These are phyloP conservation scores for Trichoderma sp. DNA, from an alignment of 2,329 filamentous ascomycete genomes.

Conservation along the genomic window DNA sequence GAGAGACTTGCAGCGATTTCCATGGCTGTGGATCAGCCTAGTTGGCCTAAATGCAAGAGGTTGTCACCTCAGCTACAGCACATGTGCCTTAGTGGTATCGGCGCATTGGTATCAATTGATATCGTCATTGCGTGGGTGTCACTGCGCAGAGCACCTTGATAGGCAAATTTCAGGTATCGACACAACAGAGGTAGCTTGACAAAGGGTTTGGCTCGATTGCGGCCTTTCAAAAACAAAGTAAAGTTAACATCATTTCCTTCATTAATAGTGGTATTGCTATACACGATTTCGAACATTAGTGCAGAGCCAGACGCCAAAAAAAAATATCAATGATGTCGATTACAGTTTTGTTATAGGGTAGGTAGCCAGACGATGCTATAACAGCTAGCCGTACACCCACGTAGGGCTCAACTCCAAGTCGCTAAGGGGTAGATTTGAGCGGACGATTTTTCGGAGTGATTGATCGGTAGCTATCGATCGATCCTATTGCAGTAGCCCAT, in stretches of 20 bases:
- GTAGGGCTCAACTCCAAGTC: background rate
- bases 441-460: conserved; percentile 1
- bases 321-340: background rate
- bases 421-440: background rate
- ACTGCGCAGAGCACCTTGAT: conserved; percentile 1
- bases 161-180: background rate
- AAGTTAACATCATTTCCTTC: background rate
- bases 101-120: background rate
- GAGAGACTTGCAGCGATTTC: conserved; percentile 9
- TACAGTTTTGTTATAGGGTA: background rate
- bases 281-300: background rate
- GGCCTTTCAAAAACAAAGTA: background rate
- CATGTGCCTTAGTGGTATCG: background rate
- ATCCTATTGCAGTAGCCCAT: conserved; percentile 9
- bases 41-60: background rate
- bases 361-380: background rate
- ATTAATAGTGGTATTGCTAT: background rate
- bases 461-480: background rate
- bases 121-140: background rate
- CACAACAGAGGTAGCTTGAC: background rate
- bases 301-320: background rate
- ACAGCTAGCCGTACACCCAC: background rate
- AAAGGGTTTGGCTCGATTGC: background rate
- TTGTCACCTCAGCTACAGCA: too few relatives aligned
- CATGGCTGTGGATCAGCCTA: background rate